phyloP scores from a whole-genome alignment of 768 basidiomycete species.

The Boletus rex-veris region DNA sequence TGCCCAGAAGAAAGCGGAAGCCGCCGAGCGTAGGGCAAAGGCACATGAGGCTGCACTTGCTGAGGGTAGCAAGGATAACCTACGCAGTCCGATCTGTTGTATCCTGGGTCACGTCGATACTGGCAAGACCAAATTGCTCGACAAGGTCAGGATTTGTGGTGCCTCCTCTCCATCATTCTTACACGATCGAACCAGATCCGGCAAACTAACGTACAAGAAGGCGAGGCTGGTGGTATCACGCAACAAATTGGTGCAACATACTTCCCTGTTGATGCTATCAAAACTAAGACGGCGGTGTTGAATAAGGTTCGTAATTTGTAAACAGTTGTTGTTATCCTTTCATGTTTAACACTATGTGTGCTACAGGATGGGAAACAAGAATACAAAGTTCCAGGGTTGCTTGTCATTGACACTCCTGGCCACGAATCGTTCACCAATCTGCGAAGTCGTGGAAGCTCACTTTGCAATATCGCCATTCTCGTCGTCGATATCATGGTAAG shows the following conservation, averaged over 20 bases:
- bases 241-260: conserved; percentile 99
- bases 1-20: conserved; percentile 75
- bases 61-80: conserved; percentile 80
- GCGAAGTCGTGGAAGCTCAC: conserved; percentile 90
- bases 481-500: conserved; percentile 96
- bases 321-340: not conserved
- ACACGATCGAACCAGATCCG: conserved; percentile 64
- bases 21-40: conserved; percentile 75
- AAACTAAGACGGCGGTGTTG: conserved; percentile 88
- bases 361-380: conserved; percentile 73
- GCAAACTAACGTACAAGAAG: conserved; percentile 99
- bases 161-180: not conserved
- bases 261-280: conserved; percentile 95
- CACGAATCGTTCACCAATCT: conserved; percentile 99
- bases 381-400: conserved; percentile 94
- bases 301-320: conserved; percentile 57
- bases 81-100: conserved; percentile 97
- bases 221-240: conserved; percentile 99
- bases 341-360: conserved; percentile 2
- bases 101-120: conserved; percentile 99
- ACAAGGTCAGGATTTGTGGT: conserved; percentile 62
- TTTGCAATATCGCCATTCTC: conserved; percentile 98
- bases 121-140: conserved; percentile 95
- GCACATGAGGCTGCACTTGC: conserved; percentile 84
- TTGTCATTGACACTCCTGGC: conserved; percentile 97